Base-by-base conservation (phyloP, 2,329 filamentous ascomycete species). In the Anisogramma anomala region DNA sequence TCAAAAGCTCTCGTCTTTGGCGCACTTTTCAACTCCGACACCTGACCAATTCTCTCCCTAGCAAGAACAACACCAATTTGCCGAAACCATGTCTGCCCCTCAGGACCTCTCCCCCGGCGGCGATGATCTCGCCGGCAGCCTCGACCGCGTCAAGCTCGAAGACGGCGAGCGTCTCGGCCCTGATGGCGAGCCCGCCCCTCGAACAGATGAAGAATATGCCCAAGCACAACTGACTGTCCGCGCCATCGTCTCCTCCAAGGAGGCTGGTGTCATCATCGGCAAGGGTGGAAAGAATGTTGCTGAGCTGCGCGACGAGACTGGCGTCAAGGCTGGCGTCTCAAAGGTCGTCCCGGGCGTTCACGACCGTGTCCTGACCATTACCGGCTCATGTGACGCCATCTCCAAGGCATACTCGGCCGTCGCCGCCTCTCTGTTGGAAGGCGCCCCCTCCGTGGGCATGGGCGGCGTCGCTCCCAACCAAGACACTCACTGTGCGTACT, bases 251-350 rank as follows among this genome's bases (percentile, higher is more conserved):
- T 95, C 91, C 25, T 95, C 91, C 62, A 96, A 96, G 69, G 91
- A 98, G 67, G 91, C 91, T 46, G 91, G 91, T 58, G 87, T 98
- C 55, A 96, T 98, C 64, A 98, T 98, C 63, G 91, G 91, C 64
- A 98, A 98, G 69, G 87, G 82, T 43, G 91, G 91, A 59, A 94
- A 96, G 74, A 96, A 98, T 57, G 91, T 98, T 41, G 91, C 91
- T 35, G 89, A 96, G 58, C 74, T 98, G 49, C 82, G 91, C 58
- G 89, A 98, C 56, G 89, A 96, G 68, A 98, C 91, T 51, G 91
- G 89, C 46, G 91, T 98, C 55, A 94, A 93, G 67, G 91, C 91
- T 47, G 91, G 91, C 51, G 91, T 98, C 50, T 95, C 88, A 76
- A 98, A 98, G 71, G 91, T 96, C 40, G 91, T 98, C 34, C 87